Evolutionary conservation across 1,284 basidiomycete species (phyloP).

Genomic region (Melanopsichium pennsylvanicum): DNA sequence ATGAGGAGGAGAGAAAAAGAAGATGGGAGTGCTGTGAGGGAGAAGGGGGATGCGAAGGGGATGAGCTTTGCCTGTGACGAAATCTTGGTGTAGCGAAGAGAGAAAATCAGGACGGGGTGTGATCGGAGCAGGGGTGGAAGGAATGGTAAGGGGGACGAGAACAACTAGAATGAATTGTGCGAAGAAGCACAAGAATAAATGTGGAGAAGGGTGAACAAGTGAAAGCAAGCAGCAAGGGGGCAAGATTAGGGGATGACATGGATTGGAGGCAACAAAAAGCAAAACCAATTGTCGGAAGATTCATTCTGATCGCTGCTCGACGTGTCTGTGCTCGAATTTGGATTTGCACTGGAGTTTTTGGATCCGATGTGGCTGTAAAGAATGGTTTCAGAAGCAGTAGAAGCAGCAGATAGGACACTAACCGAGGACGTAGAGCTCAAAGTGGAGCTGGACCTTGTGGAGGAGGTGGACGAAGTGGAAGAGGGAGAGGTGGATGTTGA

Average conservation of each 20-base stretch:
- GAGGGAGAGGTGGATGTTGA: conserved; percentile 23
- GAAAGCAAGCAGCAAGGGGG: conserved; percentile 19
- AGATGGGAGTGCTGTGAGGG: conserved; percentile 27
- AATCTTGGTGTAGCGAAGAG: too few species aligned
- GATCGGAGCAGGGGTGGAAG: too few species aligned
- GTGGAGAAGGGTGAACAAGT: conserved; percentile 9
- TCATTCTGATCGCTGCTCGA: background rate
- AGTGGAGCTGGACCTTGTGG: conserved; percentile 22
- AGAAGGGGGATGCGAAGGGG: conserved; percentile 2
- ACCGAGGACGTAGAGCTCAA: conserved; percentile 20
- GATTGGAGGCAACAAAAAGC: conserved; percentile 9
- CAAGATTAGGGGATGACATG: conserved; percentile 14
- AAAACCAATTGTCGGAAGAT: conserved; percentile 24
- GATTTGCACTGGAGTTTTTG: background rate
- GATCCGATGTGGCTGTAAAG: conserved; percentile 3
- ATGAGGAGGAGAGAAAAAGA: conserved; percentile 7
- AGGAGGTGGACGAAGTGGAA: conserved; percentile 11
- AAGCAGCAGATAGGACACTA: conserved; percentile 31
- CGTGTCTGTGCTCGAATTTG: background rate
- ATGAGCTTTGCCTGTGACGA: too few species aligned
- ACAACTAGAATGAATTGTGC: too few species aligned
- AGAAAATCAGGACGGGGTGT: too few species aligned
- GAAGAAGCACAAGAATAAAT: too few species aligned
- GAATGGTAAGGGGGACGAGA: too few species aligned
- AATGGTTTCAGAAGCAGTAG: conserved; percentile 12